Evolutionary conservation across 129 eudicot species (phyloP), one percentile per base, ranked within the genome.

Genomic region (Chrysanthemum lavandulifolium): DNA sequence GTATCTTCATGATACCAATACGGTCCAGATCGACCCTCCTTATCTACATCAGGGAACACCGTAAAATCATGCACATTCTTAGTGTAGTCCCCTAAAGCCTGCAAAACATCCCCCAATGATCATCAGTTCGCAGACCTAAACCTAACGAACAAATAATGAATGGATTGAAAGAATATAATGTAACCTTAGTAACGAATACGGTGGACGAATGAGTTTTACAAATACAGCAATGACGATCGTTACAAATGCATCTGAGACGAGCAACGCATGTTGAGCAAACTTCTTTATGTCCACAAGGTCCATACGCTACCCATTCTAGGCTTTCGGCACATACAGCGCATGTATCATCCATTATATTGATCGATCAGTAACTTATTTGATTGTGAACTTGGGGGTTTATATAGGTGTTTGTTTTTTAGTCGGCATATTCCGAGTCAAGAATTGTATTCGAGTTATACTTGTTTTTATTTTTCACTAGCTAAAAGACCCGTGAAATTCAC

Each of bases 1-100:
- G 97, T 90, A 55, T 86, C 99, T 76, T 94, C 99, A 78, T 94
- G 99, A 55, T 87, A 94, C 99, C 96, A 90, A 73, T 87, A 90
- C 1, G 75, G 48, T 1, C 96, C 97, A 45, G 80, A 82, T 72
- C 83, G 81, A 13, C 99, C 97, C 73, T 90, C 97, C 78, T 76
- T 90, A 11, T 10, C 72, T 78, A 86, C 88, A 50, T 84, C 31
- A 3, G 97, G 91, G 57, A 94, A 84, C n/a, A 82, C 76, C 5
- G 93, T 80, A 62, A 94, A 94, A 77, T 94, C 91, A 73, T 43
- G 75, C 45, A 94, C 76, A 60, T 36, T 82, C 80, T 82, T 84
- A 5, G 99, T 90, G 80, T 90, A 94, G 73, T 90, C 99, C 19
- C 99, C 99, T 64, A 94, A 67, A 23, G 99, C 99, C 99, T 94